Base-by-base conservation (phyloP, 2,329 filamentous ascomycete species). In the Pseudomassariella vexata region DNA sequence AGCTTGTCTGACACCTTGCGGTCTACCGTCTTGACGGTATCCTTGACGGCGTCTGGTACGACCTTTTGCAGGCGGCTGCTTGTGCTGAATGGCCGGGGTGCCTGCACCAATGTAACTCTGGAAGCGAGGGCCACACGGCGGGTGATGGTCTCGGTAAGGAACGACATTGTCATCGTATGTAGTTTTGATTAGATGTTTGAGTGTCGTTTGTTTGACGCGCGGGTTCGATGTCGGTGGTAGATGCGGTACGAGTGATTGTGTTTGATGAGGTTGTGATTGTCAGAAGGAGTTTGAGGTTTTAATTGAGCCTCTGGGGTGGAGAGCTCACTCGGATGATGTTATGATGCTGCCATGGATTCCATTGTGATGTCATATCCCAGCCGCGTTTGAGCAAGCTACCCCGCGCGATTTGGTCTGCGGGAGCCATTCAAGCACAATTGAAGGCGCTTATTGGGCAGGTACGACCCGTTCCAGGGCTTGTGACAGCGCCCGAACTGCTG, bases 1-100 rank as follows among this genome's bases (percentile, higher is more conserved):
- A 82, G 50, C 50, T 76, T 79, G 50, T 77, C 70, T 37, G 70
- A 69, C 24, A 82, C 73, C 30, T 60, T 65, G 19, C 73, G 65
- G 58, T 82, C 74, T 5, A 79, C 73, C 5, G 57, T 60, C 57
- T 80, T 77, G 36, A 74, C 55, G 4, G 66, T 66, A 39, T 81
- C 75, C 56, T 79, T 82, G 45, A 72, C 68, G 0, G 64, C 44
- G 35, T 79, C 72, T 31, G 68, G 59, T 3, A 66, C 59, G 8
- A 64, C 60, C 59, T 76, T 77, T 28, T 61, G 62, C 7, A 56
- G 43, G 2, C 54, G 52, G 8, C 63, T 40, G 30, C 60, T 63
- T 9, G 68, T 70, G 38, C 64, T 68, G 57, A 79, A 78, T 22
- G 63, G 52, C 32, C 72, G 63, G 9, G 67, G 61, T 18, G 60